phyloP scores from a whole-genome alignment of 352 stramenopile species.

The Phytophthora aleatoria region DNA sequence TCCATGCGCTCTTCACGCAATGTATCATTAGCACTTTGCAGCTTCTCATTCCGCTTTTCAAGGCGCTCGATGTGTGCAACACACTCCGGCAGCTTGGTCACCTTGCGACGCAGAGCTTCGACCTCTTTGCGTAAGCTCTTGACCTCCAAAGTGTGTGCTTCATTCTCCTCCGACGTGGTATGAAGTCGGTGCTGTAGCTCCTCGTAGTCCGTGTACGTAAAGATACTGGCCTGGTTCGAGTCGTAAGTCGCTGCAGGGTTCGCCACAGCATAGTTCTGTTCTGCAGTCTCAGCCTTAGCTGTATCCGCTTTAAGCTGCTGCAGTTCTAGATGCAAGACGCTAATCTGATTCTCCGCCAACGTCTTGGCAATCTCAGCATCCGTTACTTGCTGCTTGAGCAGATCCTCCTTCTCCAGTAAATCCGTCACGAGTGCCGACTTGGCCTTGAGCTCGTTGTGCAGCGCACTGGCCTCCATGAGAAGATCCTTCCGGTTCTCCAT shows the following conservation, averaged over 20 bases:
- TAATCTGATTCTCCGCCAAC: conserved; percentile 44
- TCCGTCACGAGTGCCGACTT: conserved; percentile 64
- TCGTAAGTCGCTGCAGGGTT: conserved; percentile 65
- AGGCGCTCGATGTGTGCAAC: conserved; percentile 52
- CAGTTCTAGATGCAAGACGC: conserved; percentile 35
- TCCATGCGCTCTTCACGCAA: conserved; percentile 70
- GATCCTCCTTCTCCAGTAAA: conserved; percentile 58
- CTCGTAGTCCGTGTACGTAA: conserved; percentile 61
- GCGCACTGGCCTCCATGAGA: conserved; percentile 55
- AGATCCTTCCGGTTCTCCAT: conserved; percentile 49
- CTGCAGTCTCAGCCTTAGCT: conserved; percentile 16
- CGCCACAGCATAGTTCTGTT: conserved; percentile 28
- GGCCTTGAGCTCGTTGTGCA: conserved; percentile 61
- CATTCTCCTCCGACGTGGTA: conserved; percentile 46
- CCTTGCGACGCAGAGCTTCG: conserved; percentile 50
- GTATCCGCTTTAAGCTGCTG: conserved; percentile 11
- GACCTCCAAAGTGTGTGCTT: conserved; percentile 45
- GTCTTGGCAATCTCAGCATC: conserved; percentile 36
- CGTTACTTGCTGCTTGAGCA: conserved; percentile 39
- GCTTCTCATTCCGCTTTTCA: conserved; percentile 60
- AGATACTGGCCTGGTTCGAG: conserved; percentile 58
- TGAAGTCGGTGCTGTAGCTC: conserved; percentile 56
- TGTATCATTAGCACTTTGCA: conserved; percentile 59
- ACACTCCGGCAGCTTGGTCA: conserved; percentile 42
- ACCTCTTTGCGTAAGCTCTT: conserved; percentile 68